Conservation (phyloP, 495 filamentous ascomycete genomes). For the Lepraria neglecta region DNA sequence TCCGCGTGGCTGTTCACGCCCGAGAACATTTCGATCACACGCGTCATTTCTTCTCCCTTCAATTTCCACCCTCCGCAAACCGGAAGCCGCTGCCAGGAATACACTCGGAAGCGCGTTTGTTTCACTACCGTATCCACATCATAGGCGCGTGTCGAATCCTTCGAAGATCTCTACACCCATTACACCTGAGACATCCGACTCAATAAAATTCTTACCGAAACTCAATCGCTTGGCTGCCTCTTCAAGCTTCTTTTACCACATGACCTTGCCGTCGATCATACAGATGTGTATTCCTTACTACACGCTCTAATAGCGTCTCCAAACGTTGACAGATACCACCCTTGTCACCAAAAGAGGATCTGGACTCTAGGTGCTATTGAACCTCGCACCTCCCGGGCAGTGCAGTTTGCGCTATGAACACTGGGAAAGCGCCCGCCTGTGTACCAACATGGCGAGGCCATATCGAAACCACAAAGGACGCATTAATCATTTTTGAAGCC, state of each 20-base stretch:
- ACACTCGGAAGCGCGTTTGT: conserved; percentile 12
- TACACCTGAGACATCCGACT: conserved; percentile 2
- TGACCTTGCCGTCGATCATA: conserved; percentile 10
- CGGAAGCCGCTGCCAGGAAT: neutral
- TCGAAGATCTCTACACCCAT: neutral
- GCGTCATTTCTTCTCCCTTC: conserved; percentile 12
- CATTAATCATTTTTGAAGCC: conserved; percentile 67
- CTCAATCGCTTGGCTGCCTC: conserved; percentile 7
- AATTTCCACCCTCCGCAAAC: conserved; percentile 7
- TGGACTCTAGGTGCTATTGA: neutral
- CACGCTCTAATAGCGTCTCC: conserved; percentile 1
- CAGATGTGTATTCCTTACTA: conserved; percentile 2
- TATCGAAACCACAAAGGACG: conserved; percentile 66
- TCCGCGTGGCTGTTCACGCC: conserved; percentile 10
- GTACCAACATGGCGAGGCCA: conserved; percentile 57
- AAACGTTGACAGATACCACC: neutral
- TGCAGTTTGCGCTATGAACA: conserved; percentile 22
- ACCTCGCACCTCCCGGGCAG: neutral
- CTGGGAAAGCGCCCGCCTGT: conserved; percentile 26
- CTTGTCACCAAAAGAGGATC: neutral
- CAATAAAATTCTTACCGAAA: conserved; percentile 1
- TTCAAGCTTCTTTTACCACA: conserved; percentile 9
- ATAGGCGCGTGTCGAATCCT: conserved; percentile 9
- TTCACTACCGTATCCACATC: neutral
- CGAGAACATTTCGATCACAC: conserved; percentile 4